These are phyloP conservation scores for Fusarium sp. DNA, from an alignment of 2,329 filamentous ascomycete genomes.

Conservation along the genomic window DNA sequence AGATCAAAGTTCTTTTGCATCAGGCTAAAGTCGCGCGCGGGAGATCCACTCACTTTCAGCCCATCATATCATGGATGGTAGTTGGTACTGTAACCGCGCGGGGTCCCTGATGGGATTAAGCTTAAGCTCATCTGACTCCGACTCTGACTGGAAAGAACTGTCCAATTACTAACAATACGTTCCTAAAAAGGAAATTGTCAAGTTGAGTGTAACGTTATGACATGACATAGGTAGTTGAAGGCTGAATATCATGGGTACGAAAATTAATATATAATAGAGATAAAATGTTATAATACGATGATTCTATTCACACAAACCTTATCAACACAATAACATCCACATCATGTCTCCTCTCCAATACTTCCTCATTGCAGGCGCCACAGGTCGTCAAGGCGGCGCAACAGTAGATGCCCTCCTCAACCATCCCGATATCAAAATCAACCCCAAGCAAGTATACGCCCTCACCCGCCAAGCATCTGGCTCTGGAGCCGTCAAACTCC, in stretches of 20 bases:
- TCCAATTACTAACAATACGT: neutral
- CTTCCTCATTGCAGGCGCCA: slow-evolving; percentile 47
- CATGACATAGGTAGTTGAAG: neutral
- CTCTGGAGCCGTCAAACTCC: slow-evolving; percentile 53
- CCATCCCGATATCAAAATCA: slow-evolving; percentile 56
- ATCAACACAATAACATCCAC: neutral
- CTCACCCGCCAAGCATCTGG: slow-evolving; percentile 63
- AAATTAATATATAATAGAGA: slow-evolving; percentile 4
- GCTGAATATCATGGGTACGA: neutral
- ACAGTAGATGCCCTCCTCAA: slow-evolving; percentile 44
- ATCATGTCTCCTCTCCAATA: slow-evolving; percentile 19
- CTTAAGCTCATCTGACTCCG: neutral
- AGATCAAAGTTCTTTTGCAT: neutral
- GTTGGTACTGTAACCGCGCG: neutral
- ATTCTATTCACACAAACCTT: neutral
- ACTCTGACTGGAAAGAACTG: neutral
- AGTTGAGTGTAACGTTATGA: neutral
- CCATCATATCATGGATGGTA: neutral
- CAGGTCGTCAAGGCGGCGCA: slow-evolving; percentile 49
- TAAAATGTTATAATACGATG: neutral
- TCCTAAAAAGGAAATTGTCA: neutral
- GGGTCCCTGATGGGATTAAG: neutral
- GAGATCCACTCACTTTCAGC: neutral
- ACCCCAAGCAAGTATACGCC: slow-evolving; percentile 53
- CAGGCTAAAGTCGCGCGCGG: neutral